phyloP scores from a whole-genome alignment of 1,284 basidiomycete genomes.

The Cryptococcus jaspeensis region DNA sequence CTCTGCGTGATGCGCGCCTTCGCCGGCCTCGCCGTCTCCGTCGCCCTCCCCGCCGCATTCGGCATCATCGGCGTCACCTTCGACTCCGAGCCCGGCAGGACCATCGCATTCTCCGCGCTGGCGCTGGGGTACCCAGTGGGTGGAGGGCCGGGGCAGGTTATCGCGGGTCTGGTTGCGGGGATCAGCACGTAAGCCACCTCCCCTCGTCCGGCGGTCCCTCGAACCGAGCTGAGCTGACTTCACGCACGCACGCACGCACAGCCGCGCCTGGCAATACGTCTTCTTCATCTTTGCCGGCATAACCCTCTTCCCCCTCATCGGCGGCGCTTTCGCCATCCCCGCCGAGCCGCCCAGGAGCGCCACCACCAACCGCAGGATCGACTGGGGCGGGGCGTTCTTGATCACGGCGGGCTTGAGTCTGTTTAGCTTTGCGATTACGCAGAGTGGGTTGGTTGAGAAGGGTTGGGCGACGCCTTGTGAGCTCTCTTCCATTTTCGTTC shows the following conservation, averaged over 20 bases:
- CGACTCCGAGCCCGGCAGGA: constrained; percentile 56
- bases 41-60: constrained; percentile 29
- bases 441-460: constrained; percentile 24
- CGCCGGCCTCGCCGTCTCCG: constrained; percentile 25
- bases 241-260: neutral
- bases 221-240: no score
- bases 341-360: constrained; percentile 16
- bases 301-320: constrained; percentile 27
- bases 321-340: constrained; percentile 37
- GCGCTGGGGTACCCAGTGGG: constrained; percentile 73
- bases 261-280: constrained; percentile 37
- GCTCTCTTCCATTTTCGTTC: constrained; percentile 2
- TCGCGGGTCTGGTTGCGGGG: constrained; percentile 63
- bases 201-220: no score
- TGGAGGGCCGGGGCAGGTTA: constrained; percentile 63
- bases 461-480: constrained; percentile 36
- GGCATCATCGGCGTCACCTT: constrained; percentile 28
- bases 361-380: constrained; percentile 17
- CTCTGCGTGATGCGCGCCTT: constrained; percentile 34
- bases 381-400: constrained; percentile 36
- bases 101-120: constrained; percentile 72
- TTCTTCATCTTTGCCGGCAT: constrained; percentile 43
- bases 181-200: constrained; percentile 9
- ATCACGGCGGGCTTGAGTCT: constrained; percentile 33
- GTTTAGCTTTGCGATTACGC: constrained; percentile 32